These are phyloP conservation scores for Rhytidiadelphus loreus DNA, from an alignment of 225 moss, liverwort and hornwort species.

Conservation along the genomic window DNA sequence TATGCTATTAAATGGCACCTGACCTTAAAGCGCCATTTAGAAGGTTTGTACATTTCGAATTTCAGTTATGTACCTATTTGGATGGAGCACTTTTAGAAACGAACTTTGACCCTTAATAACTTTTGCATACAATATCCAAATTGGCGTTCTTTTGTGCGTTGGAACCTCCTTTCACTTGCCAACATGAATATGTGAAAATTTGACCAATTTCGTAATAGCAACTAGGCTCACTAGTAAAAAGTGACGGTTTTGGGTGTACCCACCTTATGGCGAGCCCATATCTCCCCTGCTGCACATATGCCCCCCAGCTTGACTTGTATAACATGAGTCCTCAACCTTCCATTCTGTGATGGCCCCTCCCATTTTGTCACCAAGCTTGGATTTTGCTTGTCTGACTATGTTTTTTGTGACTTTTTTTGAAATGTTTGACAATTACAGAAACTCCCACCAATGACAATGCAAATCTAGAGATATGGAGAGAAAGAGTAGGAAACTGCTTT, in stretches of 20 bases:
- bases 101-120: too few relatives aligned
- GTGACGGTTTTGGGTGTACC: not conserved
- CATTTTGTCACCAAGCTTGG: fast-evolving
- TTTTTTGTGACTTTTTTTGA: not conserved
- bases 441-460: not conserved
- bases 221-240: not conserved
- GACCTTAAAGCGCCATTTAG: too few relatives aligned
- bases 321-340: not conserved
- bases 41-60: too few relatives aligned
- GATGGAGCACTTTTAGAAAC: too few relatives aligned
- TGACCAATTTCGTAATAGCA: too few relatives aligned
- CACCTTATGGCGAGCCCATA: fast-evolving
- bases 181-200: too few relatives aligned
- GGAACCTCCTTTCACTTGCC: not conserved
- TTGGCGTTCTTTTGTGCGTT: not conserved
- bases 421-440: not conserved
- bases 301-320: too few relatives aligned
- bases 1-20: too few relatives aligned
- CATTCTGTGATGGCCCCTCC: fast-evolving
- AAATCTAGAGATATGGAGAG: fast-evolving
- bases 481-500: not conserved
- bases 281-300: fast-evolving
- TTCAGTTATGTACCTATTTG: too few relatives aligned
- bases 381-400: not conserved
- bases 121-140: not conserved